Percentiles rank a stretch among this genome's conserved stretches.
Evolutionary conservation across 2,329 filamentous ascomycete species (phyloP).

Genomic region (Colletotrichum chrysophilum): DNA sequence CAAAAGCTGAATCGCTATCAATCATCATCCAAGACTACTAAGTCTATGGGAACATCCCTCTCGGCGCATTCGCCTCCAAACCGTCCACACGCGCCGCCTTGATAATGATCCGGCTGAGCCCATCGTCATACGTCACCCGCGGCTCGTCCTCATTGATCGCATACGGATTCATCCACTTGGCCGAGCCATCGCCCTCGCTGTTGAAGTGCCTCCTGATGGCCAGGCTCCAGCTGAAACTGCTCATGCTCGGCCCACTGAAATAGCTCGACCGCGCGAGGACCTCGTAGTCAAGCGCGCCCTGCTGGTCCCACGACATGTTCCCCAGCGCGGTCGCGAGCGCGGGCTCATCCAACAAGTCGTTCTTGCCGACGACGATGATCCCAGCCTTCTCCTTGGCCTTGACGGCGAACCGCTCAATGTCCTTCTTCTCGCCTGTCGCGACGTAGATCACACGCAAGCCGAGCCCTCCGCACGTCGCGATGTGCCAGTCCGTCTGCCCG

Average conservation of each 20-base stretch:
- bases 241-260: not conserved
- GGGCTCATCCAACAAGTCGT: not conserved
- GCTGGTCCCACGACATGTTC: not conserved
- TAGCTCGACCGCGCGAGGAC: not conserved
- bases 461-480: not conserved
- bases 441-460: not conserved
- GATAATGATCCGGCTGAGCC: not conserved
- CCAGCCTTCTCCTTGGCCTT: not conserved
- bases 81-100: not conserved
- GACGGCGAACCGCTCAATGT: not conserved
- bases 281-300: not conserved
- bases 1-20: constrained; percentile 30
- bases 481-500: not conserved
- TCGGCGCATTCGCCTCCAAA: not conserved
- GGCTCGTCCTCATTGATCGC: not conserved
- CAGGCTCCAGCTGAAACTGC: not conserved
- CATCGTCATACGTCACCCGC: not conserved
- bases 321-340: not conserved
- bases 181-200: not conserved
- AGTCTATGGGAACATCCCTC: not conserved
- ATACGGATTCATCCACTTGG: not conserved
- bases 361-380: not conserved
- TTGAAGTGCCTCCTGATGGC: not conserved
- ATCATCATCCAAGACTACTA: not conserved
- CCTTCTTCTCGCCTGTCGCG: not conserved